Evolutionary conservation across 2,329 filamentous ascomycete genomes (phyloP).

Genomic region (Metarhizium sp.): DNA sequence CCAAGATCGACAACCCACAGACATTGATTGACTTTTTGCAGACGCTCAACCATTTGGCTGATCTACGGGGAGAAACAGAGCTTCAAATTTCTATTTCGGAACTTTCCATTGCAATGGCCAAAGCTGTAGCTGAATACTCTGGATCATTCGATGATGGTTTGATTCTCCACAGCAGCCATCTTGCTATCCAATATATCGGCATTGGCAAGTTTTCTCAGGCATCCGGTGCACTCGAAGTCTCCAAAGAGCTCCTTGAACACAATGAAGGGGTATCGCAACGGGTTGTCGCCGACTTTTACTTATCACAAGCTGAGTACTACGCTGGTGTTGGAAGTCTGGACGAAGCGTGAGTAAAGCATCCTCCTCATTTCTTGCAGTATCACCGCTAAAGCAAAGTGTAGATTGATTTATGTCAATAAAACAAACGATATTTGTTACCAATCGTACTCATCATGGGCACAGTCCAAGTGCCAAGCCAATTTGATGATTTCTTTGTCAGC

Average conservation of each 20-base stretch:
- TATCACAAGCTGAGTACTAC: conserved; percentile 67
- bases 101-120: conserved; percentile 33
- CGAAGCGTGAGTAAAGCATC: conserved; percentile 38
- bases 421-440: conserved; percentile 28
- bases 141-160: conserved; percentile 27
- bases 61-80: conserved; percentile 38
- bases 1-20: conserved; percentile 38
- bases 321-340: conserved; percentile 56
- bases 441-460: conserved; percentile 22
- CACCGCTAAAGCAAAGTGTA: conserved; percentile 8
- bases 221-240: conserved; percentile 44
- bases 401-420: conserved; percentile 23
- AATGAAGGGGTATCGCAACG: conserved; percentile 28
- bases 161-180: conserved; percentile 35
- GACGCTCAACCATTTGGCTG: conserved; percentile 41
- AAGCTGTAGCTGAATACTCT: conserved; percentile 18
- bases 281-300: conserved; percentile 45
- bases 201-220: conserved; percentile 44
- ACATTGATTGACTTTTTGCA: conserved; percentile 40
- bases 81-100: conserved; percentile 38
- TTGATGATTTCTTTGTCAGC: conserved; percentile 20
- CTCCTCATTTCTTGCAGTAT: not conserved
- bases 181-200: conserved; percentile 43
- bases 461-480: conserved; percentile 23
- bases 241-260: conserved; percentile 36